Evolutionary conservation across 805 yeast species (phyloP), one percentile per base, ranked within the genome.

Genomic region (Schwanniomyces sp.): DNA sequence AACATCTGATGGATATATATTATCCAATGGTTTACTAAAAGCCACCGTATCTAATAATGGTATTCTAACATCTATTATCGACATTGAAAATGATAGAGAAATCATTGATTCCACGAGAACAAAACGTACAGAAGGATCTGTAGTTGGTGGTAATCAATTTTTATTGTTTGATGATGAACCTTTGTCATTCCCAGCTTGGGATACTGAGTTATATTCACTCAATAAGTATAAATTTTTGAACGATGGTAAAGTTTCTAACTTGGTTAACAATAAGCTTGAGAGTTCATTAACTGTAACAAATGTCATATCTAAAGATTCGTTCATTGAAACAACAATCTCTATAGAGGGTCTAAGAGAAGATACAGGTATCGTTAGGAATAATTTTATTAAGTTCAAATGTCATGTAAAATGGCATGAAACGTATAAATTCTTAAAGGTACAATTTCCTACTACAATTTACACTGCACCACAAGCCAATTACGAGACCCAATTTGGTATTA

Each of bases 131-230:
- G 56, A 56, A 24, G 56, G 51, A 16, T 52, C 44, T 28, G 51
- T 49, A 28, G 50, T 68, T 14, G 90, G 89, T 34, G 97, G 91
- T 14, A 90, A 91, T 58, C 96, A 88, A 64, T 83, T 82, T 53
- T 82, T 90, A 1, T 61, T 94, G 48, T 87, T 87, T 58, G 91
- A 91, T 54, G 99, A 94, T 63, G 87, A 89, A 52, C 99, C 99
- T 8, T 73, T 89, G 59, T 85, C 79, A 47, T 92, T 84, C 84
- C 96, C 90, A 40, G 98, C 98, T 1, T 92, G 99, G 99, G 99
- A 92, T 63, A 92, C 98, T 0, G 99, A 92, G 63, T 76, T 91
- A 49, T 94, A 81, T 62, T 88, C 96, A 0, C 78, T 89, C 48
- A 89, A 86, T 57, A 90, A 86, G 59, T 82, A 78, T 61, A 72